phyloP scores from a whole-genome alignment of 805 yeast genomes.

The Suhomyces pyralidae region DNA sequence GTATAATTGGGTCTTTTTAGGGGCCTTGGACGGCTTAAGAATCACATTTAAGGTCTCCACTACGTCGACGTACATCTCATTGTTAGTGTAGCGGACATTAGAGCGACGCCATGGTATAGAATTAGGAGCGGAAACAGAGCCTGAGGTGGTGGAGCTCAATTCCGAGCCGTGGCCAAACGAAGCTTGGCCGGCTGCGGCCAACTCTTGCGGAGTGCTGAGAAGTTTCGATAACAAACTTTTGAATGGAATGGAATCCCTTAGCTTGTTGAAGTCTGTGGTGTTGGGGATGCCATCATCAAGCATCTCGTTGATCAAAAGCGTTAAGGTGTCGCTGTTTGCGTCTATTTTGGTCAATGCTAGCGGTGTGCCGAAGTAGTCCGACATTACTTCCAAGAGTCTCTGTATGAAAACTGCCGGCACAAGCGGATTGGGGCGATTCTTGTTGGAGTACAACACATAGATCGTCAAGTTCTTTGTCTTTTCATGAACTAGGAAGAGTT shows the following conservation, averaged over 20 bases:
- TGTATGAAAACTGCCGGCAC: constrained; percentile 54
- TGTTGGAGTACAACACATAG: constrained; percentile 25
- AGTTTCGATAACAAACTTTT: constrained; percentile 54
- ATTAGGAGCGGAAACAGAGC: constrained; percentile 4
- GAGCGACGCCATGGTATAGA: constrained; percentile 75
- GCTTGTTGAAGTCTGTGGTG: constrained; percentile 64
- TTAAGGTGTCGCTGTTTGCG: constrained; percentile 66
- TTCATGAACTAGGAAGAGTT: constrained; percentile 26
- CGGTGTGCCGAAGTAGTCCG: constrained; percentile 57
- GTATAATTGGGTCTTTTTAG: constrained; percentile 6
- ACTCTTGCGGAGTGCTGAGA: constrained; percentile 38
- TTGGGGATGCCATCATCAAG: constrained; percentile 75
- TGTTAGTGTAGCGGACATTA: constrained; percentile 67
- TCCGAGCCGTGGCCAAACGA: neutral
- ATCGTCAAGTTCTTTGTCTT: constrained; percentile 21
- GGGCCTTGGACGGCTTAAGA: constrained; percentile 31
- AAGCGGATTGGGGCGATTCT: constrained; percentile 42
- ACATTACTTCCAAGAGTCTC: constrained; percentile 48
- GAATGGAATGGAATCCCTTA: constrained; percentile 68
- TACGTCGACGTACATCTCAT: constrained; percentile 85
- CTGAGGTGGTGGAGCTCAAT: neutral
- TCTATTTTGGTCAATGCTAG: constrained; percentile 58
- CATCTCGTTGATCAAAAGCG: constrained; percentile 72
- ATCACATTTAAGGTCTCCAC: constrained; percentile 62
- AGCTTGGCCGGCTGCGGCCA: constrained; percentile 28